phyloP scores from a whole-genome alignment of 2,329 filamentous ascomycete genomes.

The Sporothrix sp. region DNA sequence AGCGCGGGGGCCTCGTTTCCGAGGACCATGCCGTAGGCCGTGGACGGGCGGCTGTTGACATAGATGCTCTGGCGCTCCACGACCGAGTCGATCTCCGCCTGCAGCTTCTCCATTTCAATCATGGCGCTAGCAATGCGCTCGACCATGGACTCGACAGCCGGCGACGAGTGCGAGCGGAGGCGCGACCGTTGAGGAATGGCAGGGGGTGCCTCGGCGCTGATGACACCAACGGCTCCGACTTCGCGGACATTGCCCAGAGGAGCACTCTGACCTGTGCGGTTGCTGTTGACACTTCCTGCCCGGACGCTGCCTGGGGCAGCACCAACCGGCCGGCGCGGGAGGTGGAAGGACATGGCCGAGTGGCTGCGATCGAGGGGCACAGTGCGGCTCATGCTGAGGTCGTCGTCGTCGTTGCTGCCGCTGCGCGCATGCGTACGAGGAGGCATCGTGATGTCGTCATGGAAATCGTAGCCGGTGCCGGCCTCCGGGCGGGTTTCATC shows the following conservation, averaged over 20 bases:
- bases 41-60: conserved; percentile 42
- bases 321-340: conserved; percentile 37
- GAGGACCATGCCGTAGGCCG: conserved; percentile 34
- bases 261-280: background rate
- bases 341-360: conserved; percentile 46
- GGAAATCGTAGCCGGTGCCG: background rate
- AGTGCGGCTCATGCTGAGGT: conserved; percentile 26
- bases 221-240: background rate
- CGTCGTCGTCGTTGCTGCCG: conserved; percentile 24
- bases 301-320: conserved; percentile 7
- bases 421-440: conserved; percentile 29
- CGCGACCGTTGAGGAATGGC: conserved; percentile 36
- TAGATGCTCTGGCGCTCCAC: conserved; percentile 53
- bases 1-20: conserved; percentile 3
- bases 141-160: conserved; percentile 41
- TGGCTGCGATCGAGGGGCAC: conserved; percentile 31
- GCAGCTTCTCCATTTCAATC: conserved; percentile 47
- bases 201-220: background rate
- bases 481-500: background rate
- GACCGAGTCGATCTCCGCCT: conserved; percentile 50
- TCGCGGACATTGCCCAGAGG: too few relatives aligned
- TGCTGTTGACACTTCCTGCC: background rate
- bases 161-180: conserved; percentile 35
- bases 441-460: conserved; percentile 25
- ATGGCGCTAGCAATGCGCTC: conserved; percentile 47